Conservation (phyloP, 108 stramenopile genomes). For the Skeletonema menzelii region DNA sequence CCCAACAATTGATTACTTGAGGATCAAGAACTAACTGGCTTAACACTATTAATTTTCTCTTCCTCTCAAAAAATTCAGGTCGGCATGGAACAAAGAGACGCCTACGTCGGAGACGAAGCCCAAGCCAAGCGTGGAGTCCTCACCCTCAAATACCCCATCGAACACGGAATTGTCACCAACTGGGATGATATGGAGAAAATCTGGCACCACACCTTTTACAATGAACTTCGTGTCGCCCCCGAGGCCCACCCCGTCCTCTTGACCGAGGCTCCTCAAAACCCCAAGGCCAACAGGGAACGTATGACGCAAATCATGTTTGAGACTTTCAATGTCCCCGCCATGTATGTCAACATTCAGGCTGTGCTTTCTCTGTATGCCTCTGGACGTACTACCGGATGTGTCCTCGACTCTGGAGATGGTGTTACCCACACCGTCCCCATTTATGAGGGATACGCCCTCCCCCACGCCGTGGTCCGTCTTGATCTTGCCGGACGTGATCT, state of each 20-base stretch:
- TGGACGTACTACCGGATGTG: slow-evolving; percentile 95
- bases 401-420: slow-evolving; percentile 93
- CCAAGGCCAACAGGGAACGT: slow-evolving; percentile 99
- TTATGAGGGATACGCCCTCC: slow-evolving; percentile 96
- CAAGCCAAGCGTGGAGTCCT: slow-evolving; percentile 98
- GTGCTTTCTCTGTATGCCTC: slow-evolving; percentile 95
- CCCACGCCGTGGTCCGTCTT: slow-evolving; percentile 94
- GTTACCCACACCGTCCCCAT: slow-evolving; percentile 96
- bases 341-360: slow-evolving; percentile 99
- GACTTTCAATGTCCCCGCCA: slow-evolving; percentile 99
- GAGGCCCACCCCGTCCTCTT: slow-evolving; percentile 99
- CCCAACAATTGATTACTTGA: neutral
- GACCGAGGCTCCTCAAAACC: slow-evolving; percentile 99
- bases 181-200: slow-evolving; percentile 99
- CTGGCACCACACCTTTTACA: slow-evolving; percentile 99
- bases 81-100: slow-evolving; percentile 99
- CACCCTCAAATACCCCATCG: slow-evolving; percentile 99
- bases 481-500: slow-evolving; percentile 95
- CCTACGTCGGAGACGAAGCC: slow-evolving; percentile 99
- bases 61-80: slow-evolving; percentile 38
- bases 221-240: slow-evolving; percentile 93
- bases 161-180: slow-evolving; percentile 98
- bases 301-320: slow-evolving; percentile 99
- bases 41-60: neutral
- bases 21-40: neutral